Base-by-base conservation (phyloP, 768 basidiomycete species). In the Dendrothele bispora region DNA sequence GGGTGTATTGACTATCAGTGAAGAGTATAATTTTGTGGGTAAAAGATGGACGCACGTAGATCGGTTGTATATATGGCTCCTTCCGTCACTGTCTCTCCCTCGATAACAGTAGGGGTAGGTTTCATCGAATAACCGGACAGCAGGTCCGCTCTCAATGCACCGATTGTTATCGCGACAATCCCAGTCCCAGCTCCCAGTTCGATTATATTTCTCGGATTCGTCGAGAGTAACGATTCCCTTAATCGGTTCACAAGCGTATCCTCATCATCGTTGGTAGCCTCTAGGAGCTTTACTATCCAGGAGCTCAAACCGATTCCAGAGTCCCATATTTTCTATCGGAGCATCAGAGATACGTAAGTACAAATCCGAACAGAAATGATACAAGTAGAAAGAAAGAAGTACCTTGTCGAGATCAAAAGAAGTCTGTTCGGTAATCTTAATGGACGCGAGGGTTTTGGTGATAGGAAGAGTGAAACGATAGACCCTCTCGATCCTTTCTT, bases 301-400 rank as follows among this genome's bases (percentile, higher is more conserved):
- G 91, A 79, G 48, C 87, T 84, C 17, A 94, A 68, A 5, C 89
- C 92, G 39, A 95, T 75, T 2, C 94, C 94, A 35, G 92, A 94
- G 61, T 95, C 93, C 94, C 94, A 97, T 45, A 95, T 79, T 91
- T 95, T 95, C 94, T 95, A n/a, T n/a, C n/a, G n/a, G n/a, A n/a
- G n/a, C n/a, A n/a, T n/a, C n/a, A n/a, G n/a, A n/a, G n/a, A n/a
- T n/a, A n/a, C n/a, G n/a, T n/a, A n/a, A n/a, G n/a, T n/a, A 69
- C 27, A 57, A 44, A 62, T 60, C 32, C 55, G 53, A 55, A 65
- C 48, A 59, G 54, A 55, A 38, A 6, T 2, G 53, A 46, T 36
- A 24, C 32, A 40, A 10, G 27, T 43, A 5, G n/a, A 40, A 22
- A 18, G 7, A 14, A 24, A 17, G 25, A 17, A 38, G 46, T 35